Percentiles rank a stretch among this genome's conserved stretches.
Evolutionary conservation across 768 basidiomycete species (phyloP).

Genomic region (Mycena pura): DNA sequence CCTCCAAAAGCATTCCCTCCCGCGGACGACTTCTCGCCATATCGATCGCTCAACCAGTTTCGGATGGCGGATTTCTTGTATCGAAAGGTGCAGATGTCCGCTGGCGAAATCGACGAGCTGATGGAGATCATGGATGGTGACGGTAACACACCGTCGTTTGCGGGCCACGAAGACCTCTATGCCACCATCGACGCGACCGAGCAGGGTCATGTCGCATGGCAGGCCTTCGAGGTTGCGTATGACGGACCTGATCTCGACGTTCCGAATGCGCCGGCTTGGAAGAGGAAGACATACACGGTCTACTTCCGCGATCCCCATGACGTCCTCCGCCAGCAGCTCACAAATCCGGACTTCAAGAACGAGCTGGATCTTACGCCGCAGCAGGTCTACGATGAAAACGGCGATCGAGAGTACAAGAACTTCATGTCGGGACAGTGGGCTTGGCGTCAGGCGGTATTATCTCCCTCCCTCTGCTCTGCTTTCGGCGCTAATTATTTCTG

Average conservation of each 20-base stretch:
- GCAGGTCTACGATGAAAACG: constrained; percentile 16
- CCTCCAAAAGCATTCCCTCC: too few relatives aligned
- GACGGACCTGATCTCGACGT: too few relatives aligned
- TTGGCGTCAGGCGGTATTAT: constrained; percentile 32
- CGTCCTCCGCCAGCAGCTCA: constrained; percentile 19
- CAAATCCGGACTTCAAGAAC: constrained; percentile 25
- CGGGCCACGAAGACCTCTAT: constrained; percentile 28
- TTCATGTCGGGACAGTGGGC: constrained; percentile 36
- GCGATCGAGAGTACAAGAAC: constrained; percentile 9
- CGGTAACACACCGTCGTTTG: too few relatives aligned
- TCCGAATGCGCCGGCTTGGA: constrained; percentile 29
- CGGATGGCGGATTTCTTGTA: too few relatives aligned
- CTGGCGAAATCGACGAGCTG: too few relatives aligned
- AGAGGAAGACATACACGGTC: constrained; percentile 26
- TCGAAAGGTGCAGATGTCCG: too few relatives aligned
- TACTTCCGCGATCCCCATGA: constrained; percentile 26
- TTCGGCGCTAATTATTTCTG: constrained; percentile 28
- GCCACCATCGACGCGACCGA: constrained; percentile 30
- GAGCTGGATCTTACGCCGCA: constrained; percentile 25
- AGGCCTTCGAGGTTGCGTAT: constrained; percentile 20
- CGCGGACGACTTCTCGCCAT: too few relatives aligned
- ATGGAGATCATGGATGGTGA: too few relatives aligned
- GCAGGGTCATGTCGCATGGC: constrained; percentile 32
- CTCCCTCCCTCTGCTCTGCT: constrained; percentile 30
- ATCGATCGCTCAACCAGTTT: too few relatives aligned